Evolutionary conservation across 2,329 filamentous ascomycete species (phyloP), one percentile per base, ranked within the genome.

Genomic region (Ambrosiella cleistominuta): DNA sequence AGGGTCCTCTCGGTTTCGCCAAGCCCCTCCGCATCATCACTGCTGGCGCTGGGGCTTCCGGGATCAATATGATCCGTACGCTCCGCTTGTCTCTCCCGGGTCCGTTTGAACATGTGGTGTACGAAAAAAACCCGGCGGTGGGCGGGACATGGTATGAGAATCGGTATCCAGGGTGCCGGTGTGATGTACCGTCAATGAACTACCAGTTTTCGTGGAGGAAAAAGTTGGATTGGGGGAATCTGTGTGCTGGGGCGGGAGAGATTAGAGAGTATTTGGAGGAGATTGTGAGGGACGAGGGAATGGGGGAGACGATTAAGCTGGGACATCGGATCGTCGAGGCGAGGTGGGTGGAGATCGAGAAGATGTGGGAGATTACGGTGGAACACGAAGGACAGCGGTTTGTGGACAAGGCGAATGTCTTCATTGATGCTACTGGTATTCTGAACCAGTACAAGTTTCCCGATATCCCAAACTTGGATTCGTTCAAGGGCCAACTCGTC

Each of bases 151-250:
- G 78, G 78, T 72, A 72, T 61, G 78, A 80, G 64, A 80, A 80
- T 63, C 69, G 72, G 17, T 82, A 82, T 61, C 78, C 78, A 0
- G 78, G 78, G 9, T 79, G 77, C 62, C 70, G 70, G 57, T 80
- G 76, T 64, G 78, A 80, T 64, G 71, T 80, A 37, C 76, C 76
- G 8, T 75, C 72, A 64, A 79, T 82, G 67, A 80, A 77, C 66
- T 83, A 83, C 64, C 79, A 80, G 64, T 82, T 80, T 64, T 77
- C 77, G 1, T 82, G 77, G 74, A 72, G 75, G 57, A 76, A 75
- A 1, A 83, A 82, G 64, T 74, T 73, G 6, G 71, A 74, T 44
- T 84, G 81, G 80, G 72, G 73, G 15, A 74, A 75, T 58, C 79
- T 82, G 64, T 82, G 78, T 64, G 71, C 77, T 0, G 68, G 72